Percentiles rank a stretch among this genome's conserved stretches.
These are phyloP conservation scores for Neopestalotiopsis rosae DNA, from an alignment of 2,329 filamentous ascomycete species.

Conservation along the genomic window DNA sequence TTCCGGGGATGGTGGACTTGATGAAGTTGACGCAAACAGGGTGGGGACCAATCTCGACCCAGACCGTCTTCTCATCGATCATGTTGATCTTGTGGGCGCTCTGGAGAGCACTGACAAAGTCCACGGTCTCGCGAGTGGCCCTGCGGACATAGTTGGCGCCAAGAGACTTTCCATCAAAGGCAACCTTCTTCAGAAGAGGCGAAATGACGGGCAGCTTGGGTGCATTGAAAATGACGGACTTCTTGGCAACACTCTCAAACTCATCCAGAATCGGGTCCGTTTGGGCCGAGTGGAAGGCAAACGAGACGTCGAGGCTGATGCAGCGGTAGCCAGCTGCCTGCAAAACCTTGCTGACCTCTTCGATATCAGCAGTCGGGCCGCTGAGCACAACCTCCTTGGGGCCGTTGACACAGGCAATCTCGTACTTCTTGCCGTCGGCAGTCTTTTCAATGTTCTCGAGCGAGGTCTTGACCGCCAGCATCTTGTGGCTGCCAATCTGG, in stretches of 20 bases:
- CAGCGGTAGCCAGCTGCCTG: constrained; percentile 45
- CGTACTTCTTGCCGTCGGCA: constrained; percentile 32
- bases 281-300: constrained; percentile 60
- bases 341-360: constrained; percentile 47
- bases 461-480: constrained; percentile 61
- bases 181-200: constrained; percentile 27
- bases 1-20: not conserved
- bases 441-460: constrained; percentile 45
- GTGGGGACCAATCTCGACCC: constrained; percentile 72
- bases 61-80: constrained; percentile 62
- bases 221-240: constrained; percentile 41
- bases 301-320: constrained; percentile 54
- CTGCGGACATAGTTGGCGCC: constrained; percentile 64
- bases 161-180: constrained; percentile 46
- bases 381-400: constrained; percentile 66
- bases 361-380: constrained; percentile 54
- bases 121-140: constrained; percentile 67
- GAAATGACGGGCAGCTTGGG: constrained; percentile 54
- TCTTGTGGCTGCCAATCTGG: constrained; percentile 58
- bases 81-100: constrained; percentile 25
- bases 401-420: constrained; percentile 67
- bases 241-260: constrained; percentile 54
- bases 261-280: constrained; percentile 62
- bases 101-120: constrained; percentile 43
- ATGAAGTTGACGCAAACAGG: constrained; percentile 56